Evolutionary conservation across 345 rosid species (phyloP).

Genomic region (Chamaenerion angustifolium): DNA sequence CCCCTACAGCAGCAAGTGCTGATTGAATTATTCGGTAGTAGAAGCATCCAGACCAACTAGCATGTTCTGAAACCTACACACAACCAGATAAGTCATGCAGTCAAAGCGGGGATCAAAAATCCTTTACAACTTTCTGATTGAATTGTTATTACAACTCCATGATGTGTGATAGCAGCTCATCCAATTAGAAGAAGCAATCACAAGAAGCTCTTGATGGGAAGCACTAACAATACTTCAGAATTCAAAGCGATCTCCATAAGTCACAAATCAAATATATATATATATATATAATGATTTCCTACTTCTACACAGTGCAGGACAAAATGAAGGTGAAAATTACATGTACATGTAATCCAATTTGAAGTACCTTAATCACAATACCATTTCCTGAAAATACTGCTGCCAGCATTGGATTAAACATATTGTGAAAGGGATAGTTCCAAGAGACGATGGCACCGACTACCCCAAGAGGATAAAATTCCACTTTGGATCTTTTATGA

Average conservation of each 20-base stretch:
- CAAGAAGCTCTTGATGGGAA: too few relatives aligned
- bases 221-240: neutral
- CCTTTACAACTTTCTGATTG: neutral
- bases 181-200: too few relatives aligned
- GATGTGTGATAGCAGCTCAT: too few relatives aligned
- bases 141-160: neutral
- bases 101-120: neutral
- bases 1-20: slow-evolving; percentile 92
- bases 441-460: slow-evolving; percentile 96
- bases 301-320: neutral
- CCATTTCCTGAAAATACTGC: slow-evolving; percentile 94
- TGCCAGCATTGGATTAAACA: slow-evolving; percentile 94
- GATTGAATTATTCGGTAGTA: slow-evolving; percentile 86
- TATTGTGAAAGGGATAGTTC: slow-evolving; percentile 99
- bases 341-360: neutral
- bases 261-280: neutral
- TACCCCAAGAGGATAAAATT: slow-evolving; percentile 88
- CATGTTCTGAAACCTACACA: slow-evolving; percentile 77
- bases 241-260: neutral
- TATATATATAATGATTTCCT: neutral
- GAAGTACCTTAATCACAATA: slow-evolving; percentile 72
- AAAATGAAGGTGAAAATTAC: neutral
- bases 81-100: neutral
- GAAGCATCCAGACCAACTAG: slow-evolving; percentile 95
- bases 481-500: slow-evolving; percentile 82